Percentiles rank a stretch among this genome's conserved stretches.
Evolutionary conservation across 163 green algal genomes (phyloP).

Genomic region (Chlamydomonas reinhardtii): DNA sequence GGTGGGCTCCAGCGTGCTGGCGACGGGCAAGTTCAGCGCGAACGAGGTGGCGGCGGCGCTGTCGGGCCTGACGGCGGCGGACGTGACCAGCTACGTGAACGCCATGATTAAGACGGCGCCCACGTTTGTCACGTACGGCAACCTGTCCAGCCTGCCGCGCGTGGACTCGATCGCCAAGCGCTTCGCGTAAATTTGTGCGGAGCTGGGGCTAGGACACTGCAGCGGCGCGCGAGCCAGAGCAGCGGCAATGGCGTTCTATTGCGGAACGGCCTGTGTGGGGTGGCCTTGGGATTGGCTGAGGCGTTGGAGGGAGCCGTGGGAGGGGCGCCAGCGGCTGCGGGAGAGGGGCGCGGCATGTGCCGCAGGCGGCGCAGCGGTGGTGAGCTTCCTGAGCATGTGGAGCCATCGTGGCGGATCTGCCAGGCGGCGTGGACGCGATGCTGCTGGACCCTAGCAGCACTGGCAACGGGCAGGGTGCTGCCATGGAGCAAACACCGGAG

Average conservation of each 20-base stretch:
- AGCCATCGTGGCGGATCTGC: no score
- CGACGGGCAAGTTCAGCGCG: constrained; percentile 58
- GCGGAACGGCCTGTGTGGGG: background rate
- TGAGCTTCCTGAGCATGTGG: no score
- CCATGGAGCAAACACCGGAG: no score
- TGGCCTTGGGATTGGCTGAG: background rate
- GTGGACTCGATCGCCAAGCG: constrained; percentile 42
- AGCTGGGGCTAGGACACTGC: background rate
- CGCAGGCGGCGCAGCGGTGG: no score
- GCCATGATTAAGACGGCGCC: constrained; percentile 56
- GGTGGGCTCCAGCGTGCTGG: constrained; percentile 62
- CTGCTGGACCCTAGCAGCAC: no score
- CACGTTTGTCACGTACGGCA: constrained; percentile 62
- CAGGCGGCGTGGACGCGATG: no score
- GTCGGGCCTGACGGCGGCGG: constrained; percentile 51
- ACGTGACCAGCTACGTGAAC: constrained; percentile 59
- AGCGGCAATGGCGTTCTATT: background rate
- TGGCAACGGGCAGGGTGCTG: no score
- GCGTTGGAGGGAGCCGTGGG: background rate
- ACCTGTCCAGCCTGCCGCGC: constrained; percentile 54
- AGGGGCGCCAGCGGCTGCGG: background rate
- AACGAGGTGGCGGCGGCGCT: constrained; percentile 53
- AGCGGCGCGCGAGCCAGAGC: no score
- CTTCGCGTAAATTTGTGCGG: constrained; percentile 24
- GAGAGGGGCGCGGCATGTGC: no score